Conservation (phyloP, 805 yeast species). For the Kazachstania viticola region DNA sequence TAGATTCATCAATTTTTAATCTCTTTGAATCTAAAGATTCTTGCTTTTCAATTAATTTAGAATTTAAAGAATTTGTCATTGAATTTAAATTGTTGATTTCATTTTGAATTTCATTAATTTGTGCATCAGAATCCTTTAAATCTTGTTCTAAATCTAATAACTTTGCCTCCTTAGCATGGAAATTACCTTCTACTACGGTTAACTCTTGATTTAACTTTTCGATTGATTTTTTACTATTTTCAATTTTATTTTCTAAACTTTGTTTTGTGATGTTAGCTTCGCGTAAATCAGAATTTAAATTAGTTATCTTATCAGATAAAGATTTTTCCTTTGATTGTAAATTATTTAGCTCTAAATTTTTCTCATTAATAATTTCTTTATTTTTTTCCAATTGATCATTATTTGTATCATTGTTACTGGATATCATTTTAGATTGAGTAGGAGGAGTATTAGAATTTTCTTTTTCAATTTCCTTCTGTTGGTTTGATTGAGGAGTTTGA, state of each 20-base stretch:
- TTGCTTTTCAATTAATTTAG: constrained; percentile 39
- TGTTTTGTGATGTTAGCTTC: constrained; percentile 1
- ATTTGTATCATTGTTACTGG: constrained; percentile 54
- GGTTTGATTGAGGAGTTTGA: constrained; percentile 1
- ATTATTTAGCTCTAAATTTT: constrained; percentile 54
- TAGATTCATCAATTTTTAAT: constrained; percentile 33
- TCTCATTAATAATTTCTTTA: constrained; percentile 56
- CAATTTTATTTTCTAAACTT: constrained; percentile 2
- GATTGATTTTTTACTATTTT: constrained; percentile 2
- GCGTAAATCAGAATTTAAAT: constrained; percentile 1
- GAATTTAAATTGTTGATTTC: constrained; percentile 57
- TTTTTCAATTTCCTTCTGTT: background rate
- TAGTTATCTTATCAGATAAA: constrained; percentile 2
- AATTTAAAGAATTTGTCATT: constrained; percentile 48
- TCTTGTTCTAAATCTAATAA: constrained; percentile 47
- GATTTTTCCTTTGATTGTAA: constrained; percentile 25
- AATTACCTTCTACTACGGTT: constrained; percentile 66
- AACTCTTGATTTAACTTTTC: constrained; percentile 60
- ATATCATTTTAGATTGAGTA: constrained; percentile 28
- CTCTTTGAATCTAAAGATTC: constrained; percentile 47
- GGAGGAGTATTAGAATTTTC: background rate
- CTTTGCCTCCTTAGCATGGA: constrained; percentile 55
- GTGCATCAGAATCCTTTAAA: constrained; percentile 55
- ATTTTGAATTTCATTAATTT: constrained; percentile 53
- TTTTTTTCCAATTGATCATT: constrained; percentile 64